Percentiles rank a stretch among this genome's conserved stretches.
These are phyloP conservation scores for Chlorencoelia australis DNA, from an alignment of 2,329 filamentous ascomycete species.

Conservation along the genomic window DNA sequence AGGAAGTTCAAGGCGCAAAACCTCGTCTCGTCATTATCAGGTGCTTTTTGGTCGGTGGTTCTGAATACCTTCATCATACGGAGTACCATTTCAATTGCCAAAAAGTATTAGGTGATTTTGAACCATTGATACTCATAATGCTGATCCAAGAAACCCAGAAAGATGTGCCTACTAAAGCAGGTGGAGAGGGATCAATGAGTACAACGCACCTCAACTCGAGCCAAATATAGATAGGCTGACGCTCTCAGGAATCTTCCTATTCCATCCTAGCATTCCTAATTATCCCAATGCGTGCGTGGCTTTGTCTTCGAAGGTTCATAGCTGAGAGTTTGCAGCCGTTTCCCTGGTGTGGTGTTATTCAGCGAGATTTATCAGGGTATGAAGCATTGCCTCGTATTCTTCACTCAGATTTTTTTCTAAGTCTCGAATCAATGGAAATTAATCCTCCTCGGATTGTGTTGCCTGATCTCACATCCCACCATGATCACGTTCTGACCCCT, in stretches of 20 bases:
- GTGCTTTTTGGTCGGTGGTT: too few species aligned
- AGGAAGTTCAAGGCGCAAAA: too few species aligned
- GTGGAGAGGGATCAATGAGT: conserved; percentile 46
- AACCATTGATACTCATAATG: conserved; percentile 33
- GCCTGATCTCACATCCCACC: conserved; percentile 5
- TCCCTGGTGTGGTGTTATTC: conserved; percentile 81
- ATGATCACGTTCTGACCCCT: conserved; percentile 5
- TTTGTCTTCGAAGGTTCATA: background rate
- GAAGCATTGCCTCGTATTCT: too few species aligned
- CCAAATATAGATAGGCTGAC: conserved; percentile 7
- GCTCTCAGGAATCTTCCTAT: conserved; percentile 69
- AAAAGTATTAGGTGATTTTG: background rate
- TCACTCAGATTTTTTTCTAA: too few species aligned
- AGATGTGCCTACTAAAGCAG: conserved; percentile 49
- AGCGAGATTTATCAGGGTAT: conserved; percentile 93
- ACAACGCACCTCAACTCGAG: background rate
- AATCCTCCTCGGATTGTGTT: too few species aligned
- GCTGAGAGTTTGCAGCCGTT: conserved; percentile 39
- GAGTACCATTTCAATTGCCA: background rate
- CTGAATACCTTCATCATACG: too few species aligned
- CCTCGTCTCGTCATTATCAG: too few species aligned
- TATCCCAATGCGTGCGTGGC: conserved; percentile 69
- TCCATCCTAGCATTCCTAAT: conserved; percentile 73
- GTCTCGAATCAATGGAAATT: too few species aligned
- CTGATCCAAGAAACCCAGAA: conserved; percentile 47